Base-by-base conservation (phyloP, 2,329 filamentous ascomycete species). In the Colletotrichum acutatum region DNA sequence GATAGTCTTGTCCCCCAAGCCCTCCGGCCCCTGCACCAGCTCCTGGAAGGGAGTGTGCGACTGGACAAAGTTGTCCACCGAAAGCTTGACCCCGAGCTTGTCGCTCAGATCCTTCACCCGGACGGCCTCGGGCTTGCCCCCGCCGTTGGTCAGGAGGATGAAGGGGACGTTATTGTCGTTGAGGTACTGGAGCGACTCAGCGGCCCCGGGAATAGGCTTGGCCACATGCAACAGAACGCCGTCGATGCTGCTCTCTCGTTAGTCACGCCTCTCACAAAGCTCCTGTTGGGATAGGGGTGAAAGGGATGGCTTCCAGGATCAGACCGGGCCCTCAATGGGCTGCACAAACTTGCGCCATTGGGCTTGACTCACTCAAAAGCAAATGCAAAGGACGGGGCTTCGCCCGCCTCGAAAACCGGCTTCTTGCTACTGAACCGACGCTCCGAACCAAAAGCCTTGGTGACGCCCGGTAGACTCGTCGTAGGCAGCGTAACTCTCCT, bases 91-190 rank as follows among this genome's bases (percentile, higher is more conserved):
- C 8, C 87, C 82, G 9, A 94, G 85, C 63, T 78, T 78, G 28
- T 68, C 67, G 69, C 72, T 75, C 26, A 78, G 58, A 26, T 75
- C 74, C 52, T 66, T 60, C 22, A 77, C 74, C 28, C 76, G 71
- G 32, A 68, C 76, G n/a, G 64, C 75, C 83, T 98, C 96, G 75
- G 91, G 90, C 79, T 93, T 95, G 71, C 97, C 97, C 54, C 97
- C 97, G 77, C 97, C 97, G 83, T 99, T 99, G 72, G 97, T 99
- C 75, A 99, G 88, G 42, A 99, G 90, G 78, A 99, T 96, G 84
- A 97, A 98, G 14, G 95, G 95, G 58, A 98, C 94, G 59, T 90
- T 87, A 78, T 95, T 88, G 59, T 88, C 84, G 77, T 95, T 91
- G 24, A 98, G 91, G 78, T 91, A 92, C 34, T 86, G 85, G 24